These are phyloP conservation scores for Exophiala alcalophila DNA, from an alignment of 2,329 filamentous ascomycete genomes.

Conservation along the genomic window DNA sequence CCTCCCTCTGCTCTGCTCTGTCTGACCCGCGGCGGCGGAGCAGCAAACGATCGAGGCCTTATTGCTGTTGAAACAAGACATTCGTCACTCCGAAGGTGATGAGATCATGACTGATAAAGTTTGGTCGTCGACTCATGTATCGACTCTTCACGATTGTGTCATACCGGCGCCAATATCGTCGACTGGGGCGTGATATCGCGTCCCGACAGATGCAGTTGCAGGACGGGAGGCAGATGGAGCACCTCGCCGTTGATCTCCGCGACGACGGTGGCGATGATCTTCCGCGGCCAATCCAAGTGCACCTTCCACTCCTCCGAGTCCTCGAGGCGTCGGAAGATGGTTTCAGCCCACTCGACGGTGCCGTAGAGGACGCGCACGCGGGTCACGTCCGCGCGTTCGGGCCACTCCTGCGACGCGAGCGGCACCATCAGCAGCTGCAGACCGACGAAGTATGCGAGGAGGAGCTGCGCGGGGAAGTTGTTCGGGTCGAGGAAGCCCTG, in stretches of 20 bases:
- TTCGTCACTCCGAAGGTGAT: too few species aligned
- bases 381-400: constrained; percentile 22
- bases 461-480: constrained; percentile 43
- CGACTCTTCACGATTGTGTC: neutral
- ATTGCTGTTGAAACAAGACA: too few species aligned
- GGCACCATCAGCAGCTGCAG: constrained; percentile 46
- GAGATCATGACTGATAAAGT: too few species aligned
- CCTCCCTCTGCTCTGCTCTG: too few species aligned
- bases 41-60: too few species aligned
- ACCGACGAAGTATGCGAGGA: constrained; percentile 49
- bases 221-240: constrained; percentile 21
- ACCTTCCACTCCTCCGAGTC: constrained; percentile 30
- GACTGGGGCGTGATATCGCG: constrained; percentile 18
- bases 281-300: constrained; percentile 25
- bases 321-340: constrained; percentile 34
- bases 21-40: too few species aligned
- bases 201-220: constrained; percentile 21
- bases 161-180: constrained; percentile 15
- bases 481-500: constrained; percentile 43
- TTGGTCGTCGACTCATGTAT: neutral
- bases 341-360: constrained; percentile 41
- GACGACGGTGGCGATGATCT: constrained; percentile 20
- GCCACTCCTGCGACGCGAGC: constrained; percentile 35
- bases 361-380: constrained; percentile 22
- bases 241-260: constrained; percentile 27